These are phyloP conservation scores for Mariannaea sp. DNA, from an alignment of 2,329 filamentous ascomycete genomes.

Conservation along the genomic window DNA sequence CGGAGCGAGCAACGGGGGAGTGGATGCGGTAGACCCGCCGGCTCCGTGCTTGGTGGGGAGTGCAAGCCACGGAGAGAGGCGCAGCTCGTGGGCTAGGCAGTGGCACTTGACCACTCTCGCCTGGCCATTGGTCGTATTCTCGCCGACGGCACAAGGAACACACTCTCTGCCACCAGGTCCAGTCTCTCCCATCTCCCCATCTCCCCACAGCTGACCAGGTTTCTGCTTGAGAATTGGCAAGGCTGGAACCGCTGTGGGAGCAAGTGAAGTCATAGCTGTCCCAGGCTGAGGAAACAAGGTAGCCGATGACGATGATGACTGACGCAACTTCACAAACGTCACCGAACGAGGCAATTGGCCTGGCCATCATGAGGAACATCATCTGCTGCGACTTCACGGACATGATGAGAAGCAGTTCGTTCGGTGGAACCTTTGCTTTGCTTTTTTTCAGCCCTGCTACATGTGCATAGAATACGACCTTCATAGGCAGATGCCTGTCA, in stretches of 20 bases:
- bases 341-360: not conserved
- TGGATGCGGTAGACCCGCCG: conserved; percentile 18
- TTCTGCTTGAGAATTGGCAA: conserved; percentile 12
- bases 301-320: conserved; percentile 15
- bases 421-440: conserved; percentile 3
- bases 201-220: conserved; percentile 24
- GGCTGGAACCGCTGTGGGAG: conserved; percentile 22
- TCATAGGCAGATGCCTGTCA: conserved; percentile 14
- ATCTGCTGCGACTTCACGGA: conserved; percentile 14
- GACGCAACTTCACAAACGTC: conserved; percentile 22
- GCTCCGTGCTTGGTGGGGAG: conserved; percentile 15
- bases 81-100: conserved; percentile 35
- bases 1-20: conserved; percentile 29
- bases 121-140: conserved; percentile 27
- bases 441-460: not conserved
- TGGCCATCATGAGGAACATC: not conserved
- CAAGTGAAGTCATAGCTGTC: conserved; percentile 26
- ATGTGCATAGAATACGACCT: not conserved
- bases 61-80: conserved; percentile 41
- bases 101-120: conserved; percentile 28
- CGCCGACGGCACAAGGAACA: conserved; percentile 19
- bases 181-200: not conserved
- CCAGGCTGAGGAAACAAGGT: not conserved
- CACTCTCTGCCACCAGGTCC: conserved; percentile 4
- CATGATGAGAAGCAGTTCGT: conserved; percentile 3